These are phyloP conservation scores for Fraxinus albicans DNA, from an alignment of 305 asterid genomes.

Conservation along the genomic window DNA sequence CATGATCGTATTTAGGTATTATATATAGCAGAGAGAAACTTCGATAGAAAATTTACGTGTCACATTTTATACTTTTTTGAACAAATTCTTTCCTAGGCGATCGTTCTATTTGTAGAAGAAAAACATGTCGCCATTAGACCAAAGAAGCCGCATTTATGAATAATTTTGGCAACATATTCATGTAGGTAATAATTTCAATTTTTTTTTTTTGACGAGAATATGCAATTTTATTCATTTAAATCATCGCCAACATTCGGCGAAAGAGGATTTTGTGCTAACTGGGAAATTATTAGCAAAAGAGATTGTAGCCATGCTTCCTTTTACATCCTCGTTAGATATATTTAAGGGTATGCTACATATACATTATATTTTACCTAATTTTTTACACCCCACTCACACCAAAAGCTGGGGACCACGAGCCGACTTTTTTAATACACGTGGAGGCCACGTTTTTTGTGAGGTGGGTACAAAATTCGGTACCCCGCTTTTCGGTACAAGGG, in stretches of 20 bases:
- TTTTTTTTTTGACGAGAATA: not conserved
- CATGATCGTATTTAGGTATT: not conserved
- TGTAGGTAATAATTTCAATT: too few relatives aligned
- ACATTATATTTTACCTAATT: too few relatives aligned
- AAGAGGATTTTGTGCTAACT: not conserved
- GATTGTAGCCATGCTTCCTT: not conserved
- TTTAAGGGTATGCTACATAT: too few relatives aligned
- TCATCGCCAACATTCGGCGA: not conserved
- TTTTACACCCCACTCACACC: too few relatives aligned
- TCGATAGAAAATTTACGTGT: not conserved
- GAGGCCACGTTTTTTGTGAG: too few relatives aligned
- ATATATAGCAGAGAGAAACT: not conserved
- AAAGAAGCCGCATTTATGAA: not conserved
- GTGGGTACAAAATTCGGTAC: too few relatives aligned
- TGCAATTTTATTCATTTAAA: too few relatives aligned
- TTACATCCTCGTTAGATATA: not conserved
- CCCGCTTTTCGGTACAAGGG: too few relatives aligned
- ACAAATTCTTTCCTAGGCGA: not conserved
- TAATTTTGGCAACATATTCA: not conserved
- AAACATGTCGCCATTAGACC: not conserved
- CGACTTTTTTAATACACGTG: too few relatives aligned
- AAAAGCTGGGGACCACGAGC: too few relatives aligned
- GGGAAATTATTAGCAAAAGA: not conserved
- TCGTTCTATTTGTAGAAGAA: not conserved
- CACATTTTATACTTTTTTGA: not conserved